Evolutionary conservation across 1,284 basidiomycete genomes (phyloP), one percentile per base, ranked within the genome.

Genomic region (Pholiota adiposa): DNA sequence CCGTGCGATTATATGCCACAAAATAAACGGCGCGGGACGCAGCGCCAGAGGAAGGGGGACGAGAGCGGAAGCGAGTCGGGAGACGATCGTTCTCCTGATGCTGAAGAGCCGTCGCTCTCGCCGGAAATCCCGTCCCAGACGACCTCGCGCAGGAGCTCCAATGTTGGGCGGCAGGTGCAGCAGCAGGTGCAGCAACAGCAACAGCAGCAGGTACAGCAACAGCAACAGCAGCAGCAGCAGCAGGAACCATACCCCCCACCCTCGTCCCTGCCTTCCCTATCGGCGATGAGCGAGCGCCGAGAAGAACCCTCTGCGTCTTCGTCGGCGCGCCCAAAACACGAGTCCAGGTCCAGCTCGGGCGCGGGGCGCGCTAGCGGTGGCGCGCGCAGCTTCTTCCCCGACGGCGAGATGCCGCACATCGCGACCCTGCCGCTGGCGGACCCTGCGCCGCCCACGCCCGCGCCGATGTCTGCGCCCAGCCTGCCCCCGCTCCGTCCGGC

Each of bases 1-100:
- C 74, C 83, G 9, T 93, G 91, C 72, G 90, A 92, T 70, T 93
- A 93, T 65, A 86, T 85, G 80, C 83, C 86, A n/a, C 86, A 85
- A 67, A 85, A 83, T 69, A 90, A 89, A 71, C 85, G 89, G 43
- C 85, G 90, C 58, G 85, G 85, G 50, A 80, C 79, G 38, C 65
- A 78, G 49, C 77, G 79, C 53, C 81, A 83, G 61, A 79, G 80
- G 61, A 83, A 84, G 67, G 84, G 79, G 58, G 85, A 85, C 53
- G 87, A 87, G 54, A 88, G 86, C 65, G 88, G 86, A 38, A 88
- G 86, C 69, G 85, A 83, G 18, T 85, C 83, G 66, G 84, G 77
- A 36, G 87, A 85, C 56, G 87, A 87, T 54, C 74, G 78, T 68
- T 83, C 83, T 57, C 80, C 73, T 58, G 83, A 85, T 59, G 80